Percentiles rank a stretch among this genome's conserved stretches.
Evolutionary conservation across 176 grass and related monocot species (phyloP).

Genomic region (Cocos nucifera): DNA sequence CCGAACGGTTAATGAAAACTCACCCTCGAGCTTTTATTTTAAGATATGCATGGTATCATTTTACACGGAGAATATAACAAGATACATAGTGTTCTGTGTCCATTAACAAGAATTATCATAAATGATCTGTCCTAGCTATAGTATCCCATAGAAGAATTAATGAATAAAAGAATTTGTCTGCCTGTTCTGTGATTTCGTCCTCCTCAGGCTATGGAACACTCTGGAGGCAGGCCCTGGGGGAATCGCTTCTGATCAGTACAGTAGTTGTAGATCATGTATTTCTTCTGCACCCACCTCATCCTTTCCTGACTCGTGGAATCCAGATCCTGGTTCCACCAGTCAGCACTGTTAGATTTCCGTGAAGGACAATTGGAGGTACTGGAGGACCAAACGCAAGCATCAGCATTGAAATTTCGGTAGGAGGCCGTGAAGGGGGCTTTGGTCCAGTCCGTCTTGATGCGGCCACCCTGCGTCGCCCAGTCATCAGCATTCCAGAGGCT

Average conservation of each 20-base stretch:
- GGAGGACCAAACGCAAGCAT: neutral
- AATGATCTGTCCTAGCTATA: too few species aligned
- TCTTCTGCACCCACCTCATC: slow-evolving; percentile 8
- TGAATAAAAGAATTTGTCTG: too few species aligned
- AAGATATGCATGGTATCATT: too few species aligned
- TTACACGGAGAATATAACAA: too few species aligned
- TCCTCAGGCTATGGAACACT: slow-evolving; percentile 11
- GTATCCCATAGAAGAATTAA: too few species aligned
- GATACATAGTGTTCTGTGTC: too few species aligned
- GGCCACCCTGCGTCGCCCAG: slow-evolving; percentile 7
- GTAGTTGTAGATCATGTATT: slow-evolving; percentile 17
- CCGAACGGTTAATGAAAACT: too few species aligned
- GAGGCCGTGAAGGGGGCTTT: slow-evolving; percentile 3
- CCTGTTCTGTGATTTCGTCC: neutral
- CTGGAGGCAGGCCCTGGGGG: slow-evolving; percentile 1
- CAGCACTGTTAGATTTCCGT: neutral
- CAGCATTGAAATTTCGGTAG: neutral
- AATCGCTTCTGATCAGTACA: slow-evolving; percentile 5
- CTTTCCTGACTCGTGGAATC: neutral
- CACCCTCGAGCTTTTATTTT: too few species aligned
- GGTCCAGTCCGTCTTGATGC: slow-evolving; percentile 12
- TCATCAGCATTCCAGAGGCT: slow-evolving; percentile 16
- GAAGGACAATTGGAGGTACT: neutral
- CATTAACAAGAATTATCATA: too few species aligned
- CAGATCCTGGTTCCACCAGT: slow-evolving; percentile 3